Evolutionary conservation across 1,139 yeast genomes (phyloP).

Genomic region (Pichia norvegensis): DNA sequence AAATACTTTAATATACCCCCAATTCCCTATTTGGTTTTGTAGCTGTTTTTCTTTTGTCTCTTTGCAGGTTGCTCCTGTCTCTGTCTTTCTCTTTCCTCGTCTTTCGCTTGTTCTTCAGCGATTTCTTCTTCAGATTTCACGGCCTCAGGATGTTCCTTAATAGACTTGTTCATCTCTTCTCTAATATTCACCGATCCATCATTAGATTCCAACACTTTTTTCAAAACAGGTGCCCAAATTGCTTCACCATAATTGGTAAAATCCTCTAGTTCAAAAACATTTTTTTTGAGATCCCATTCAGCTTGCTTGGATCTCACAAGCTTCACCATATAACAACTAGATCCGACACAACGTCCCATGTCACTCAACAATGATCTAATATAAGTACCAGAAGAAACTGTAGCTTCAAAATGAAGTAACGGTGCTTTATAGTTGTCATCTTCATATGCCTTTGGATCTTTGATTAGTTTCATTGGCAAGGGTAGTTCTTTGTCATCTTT

Average conservation of each 20-base stretch:
- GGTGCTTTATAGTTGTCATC: constrained; percentile 44
- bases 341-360: constrained; percentile 70
- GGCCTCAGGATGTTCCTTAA: constrained; percentile 11
- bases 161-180: constrained; percentile 22
- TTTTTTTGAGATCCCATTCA: constrained; percentile 65
- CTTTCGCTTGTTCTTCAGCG: constrained; percentile 3
- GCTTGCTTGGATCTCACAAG: constrained; percentile 70
- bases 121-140: constrained; percentile 7
- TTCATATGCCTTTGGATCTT: constrained; percentile 25
- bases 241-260: constrained; percentile 50
- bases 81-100: constrained; percentile 6
- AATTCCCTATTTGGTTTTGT: neutral
- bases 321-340: constrained; percentile 86
- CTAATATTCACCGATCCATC: constrained; percentile 34
- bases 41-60: constrained; percentile 5
- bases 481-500: constrained; percentile 25
- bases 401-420: constrained; percentile 59
- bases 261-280: constrained; percentile 58
- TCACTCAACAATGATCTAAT: constrained; percentile 87
- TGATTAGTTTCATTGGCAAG: constrained; percentile 24
- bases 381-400: constrained; percentile 93
- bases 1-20: too few relatives aligned
- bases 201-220: constrained; percentile 35
- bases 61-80: constrained; percentile 4
- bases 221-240: constrained; percentile 63